Evolutionary conservation across 208 protist genomes (phyloP), one percentile per base, ranked within the genome.

Genomic region (Crithidia sp.): DNA sequence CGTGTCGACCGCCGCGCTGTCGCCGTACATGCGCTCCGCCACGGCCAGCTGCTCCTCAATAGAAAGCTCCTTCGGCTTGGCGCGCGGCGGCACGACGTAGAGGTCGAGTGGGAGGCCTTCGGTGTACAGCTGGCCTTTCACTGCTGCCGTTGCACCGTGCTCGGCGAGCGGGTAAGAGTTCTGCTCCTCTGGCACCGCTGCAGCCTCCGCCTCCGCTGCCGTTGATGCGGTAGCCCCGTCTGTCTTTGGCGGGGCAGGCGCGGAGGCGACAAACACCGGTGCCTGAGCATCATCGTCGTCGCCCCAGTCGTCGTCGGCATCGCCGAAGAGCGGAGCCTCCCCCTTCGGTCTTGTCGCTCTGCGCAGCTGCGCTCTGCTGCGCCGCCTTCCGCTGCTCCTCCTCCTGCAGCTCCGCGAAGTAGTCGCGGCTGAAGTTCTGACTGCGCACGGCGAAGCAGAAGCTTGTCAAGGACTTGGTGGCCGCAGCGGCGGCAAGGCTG

Each of bases 361-460:
- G 49, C 47, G 58, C 62, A 13, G 62, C 67, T 28, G 67, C 44
- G 63, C 55, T 72, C 57, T 57, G 54, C 72, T 71, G 72, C 19
- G 47, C 57, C 49, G 52, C 57, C 55, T 16, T 62, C 16, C 52
- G 58, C 45, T 73, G 44, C 54, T 68, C 37, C 50, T 68, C 40
- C 58, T 69, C 50, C 64, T 83, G 64, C 41, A 74, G 39, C 63
- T 81, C 66, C 5, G 54, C 57, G 49, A 79, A 89, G 75, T 89
- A 91, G 36, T 78, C 73, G n/a, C 61, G 54, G 71, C 84, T 97
- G 65, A 93, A 95, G 65, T 95, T 95, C 60, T 95, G 89, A 16
- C 82, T 88, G 0, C 93, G 86, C 56, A 97, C 40, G 5, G 82
- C 88, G 69, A 91, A 96, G 79, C 89, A 95, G 49, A 85, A 90